These are phyloP conservation scores for Hura crepitans DNA, from an alignment of 441 rosid genomes.

Conservation along the genomic window DNA sequence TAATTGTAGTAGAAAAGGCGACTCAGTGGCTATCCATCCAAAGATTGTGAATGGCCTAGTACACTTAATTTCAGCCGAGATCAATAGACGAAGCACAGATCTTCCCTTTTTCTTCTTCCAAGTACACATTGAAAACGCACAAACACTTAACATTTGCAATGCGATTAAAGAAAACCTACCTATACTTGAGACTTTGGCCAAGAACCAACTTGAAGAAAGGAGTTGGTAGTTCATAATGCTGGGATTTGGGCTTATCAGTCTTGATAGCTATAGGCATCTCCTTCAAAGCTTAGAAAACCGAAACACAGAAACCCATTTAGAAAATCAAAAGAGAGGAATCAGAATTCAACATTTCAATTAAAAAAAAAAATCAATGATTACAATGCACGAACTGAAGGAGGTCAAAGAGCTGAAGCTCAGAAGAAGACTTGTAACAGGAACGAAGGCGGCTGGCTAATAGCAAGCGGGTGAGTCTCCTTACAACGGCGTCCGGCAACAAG, in stretches of 20 bases:
- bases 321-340: neutral
- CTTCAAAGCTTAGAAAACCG: conserved; percentile 38
- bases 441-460: conserved; percentile 66
- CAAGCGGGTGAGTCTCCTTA: conserved; percentile 53
- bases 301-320: neutral
- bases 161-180: conserved; percentile 27
- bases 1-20: too few relatives aligned
- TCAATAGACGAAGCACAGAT: neutral
- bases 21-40: too few relatives aligned
- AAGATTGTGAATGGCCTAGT: too few relatives aligned
- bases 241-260: conserved; percentile 61
- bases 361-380: conserved; percentile 6
- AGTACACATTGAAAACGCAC: too few relatives aligned
- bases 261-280: conserved; percentile 78
- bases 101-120: too few relatives aligned
- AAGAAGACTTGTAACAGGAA: conserved; percentile 50
- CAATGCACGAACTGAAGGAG: conserved; percentile 57
- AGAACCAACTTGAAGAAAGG: conserved; percentile 80
- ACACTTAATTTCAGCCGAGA: neutral
- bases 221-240: conserved; percentile 79
- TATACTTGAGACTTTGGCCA: conserved; percentile 66
- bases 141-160: too few relatives aligned
- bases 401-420: conserved; percentile 56
- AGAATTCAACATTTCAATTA: neutral
- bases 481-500: conserved; percentile 54